These are phyloP conservation scores for Andrographis paniculata DNA, from an alignment of 305 asterid genomes.

Conservation along the genomic window DNA sequence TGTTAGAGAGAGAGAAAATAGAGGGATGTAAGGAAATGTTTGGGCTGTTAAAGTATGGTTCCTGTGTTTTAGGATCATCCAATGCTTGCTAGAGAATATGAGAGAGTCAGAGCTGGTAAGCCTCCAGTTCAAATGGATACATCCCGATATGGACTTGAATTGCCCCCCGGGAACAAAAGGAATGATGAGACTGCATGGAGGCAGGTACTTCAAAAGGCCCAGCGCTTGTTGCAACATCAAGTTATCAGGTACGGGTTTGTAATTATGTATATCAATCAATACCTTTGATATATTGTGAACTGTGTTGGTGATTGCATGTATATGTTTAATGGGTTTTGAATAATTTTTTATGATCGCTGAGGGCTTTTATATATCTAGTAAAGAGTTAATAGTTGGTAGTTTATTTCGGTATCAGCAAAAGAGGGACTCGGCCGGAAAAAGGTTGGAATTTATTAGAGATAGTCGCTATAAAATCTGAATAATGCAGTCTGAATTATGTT, in stretches of 20 bases:
- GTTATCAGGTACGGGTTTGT: conserved; percentile 83
- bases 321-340: too few species aligned
- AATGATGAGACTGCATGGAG: conserved; percentile 94
- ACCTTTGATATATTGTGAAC: too few species aligned
- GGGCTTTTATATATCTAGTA: too few species aligned
- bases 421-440: too few species aligned
- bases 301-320: too few species aligned
- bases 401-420: too few species aligned
- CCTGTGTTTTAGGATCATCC: conserved; percentile 67
- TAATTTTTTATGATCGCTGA: too few species aligned
- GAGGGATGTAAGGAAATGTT: not conserved
- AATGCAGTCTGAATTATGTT: too few species aligned
- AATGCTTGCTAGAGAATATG: conserved; percentile 92
- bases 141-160: conserved; percentile 82
- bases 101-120: conserved; percentile 87
- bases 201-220: conserved; percentile 75
- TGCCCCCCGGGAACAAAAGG: conserved; percentile 64
- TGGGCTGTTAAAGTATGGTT: conserved; percentile 7
- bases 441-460: too few species aligned
- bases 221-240: conserved; percentile 90
- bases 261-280: too few species aligned
- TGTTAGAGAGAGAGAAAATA: not conserved
- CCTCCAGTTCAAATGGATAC: conserved; percentile 85
- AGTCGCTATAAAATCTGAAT: too few species aligned
- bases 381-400: too few species aligned